phyloP scores from a whole-genome alignment of 2,329 filamentous ascomycete species.

The Cercospora brassicicola region DNA sequence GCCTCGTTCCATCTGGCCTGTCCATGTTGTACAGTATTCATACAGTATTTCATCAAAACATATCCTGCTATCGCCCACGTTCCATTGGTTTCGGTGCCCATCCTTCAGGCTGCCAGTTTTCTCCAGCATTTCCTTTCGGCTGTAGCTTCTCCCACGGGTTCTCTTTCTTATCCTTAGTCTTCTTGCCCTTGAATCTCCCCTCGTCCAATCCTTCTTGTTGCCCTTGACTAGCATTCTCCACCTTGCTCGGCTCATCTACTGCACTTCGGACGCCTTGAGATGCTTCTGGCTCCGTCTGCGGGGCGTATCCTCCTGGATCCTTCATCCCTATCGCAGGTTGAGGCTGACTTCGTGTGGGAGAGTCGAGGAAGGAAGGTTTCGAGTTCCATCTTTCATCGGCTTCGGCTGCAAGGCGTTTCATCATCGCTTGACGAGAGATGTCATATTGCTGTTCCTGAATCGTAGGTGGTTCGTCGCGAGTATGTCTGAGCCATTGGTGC shows the following conservation, averaged over 20 bases:
- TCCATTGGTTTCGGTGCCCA: conserved; percentile 47
- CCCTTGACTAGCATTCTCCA: conserved; percentile 31
- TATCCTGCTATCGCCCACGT: conserved; percentile 28
- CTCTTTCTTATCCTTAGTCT: conserved; percentile 31
- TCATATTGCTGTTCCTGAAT: conserved; percentile 61
- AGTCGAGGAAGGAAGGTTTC: conserved; percentile 60
- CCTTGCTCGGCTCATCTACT: conserved; percentile 38
- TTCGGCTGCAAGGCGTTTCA: conserved; percentile 59
- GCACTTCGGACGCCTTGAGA: conserved; percentile 37
- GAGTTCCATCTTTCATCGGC: conserved; percentile 64
- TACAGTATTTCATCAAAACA: not conserved
- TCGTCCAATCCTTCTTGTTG: conserved; percentile 37
- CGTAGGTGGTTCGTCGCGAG: conserved; percentile 56
- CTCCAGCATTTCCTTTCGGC: conserved; percentile 42
- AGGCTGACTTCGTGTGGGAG: conserved; percentile 53
- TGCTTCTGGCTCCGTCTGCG: conserved; percentile 36
- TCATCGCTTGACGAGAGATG: conserved; percentile 55
- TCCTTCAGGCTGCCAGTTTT: conserved; percentile 50
- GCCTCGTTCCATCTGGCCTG: not conserved
- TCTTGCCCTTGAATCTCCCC: conserved; percentile 36
- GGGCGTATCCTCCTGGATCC: conserved; percentile 43
- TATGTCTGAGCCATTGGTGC: conserved; percentile 68
- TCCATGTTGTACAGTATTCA: not conserved
- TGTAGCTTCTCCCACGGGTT: conserved; percentile 45
- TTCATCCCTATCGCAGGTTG: conserved; percentile 47